Evolutionary conservation across 78 protist genomes (phyloP), one percentile per base, ranked within the genome.

Genomic region (Goniomonas avonlea): DNA sequence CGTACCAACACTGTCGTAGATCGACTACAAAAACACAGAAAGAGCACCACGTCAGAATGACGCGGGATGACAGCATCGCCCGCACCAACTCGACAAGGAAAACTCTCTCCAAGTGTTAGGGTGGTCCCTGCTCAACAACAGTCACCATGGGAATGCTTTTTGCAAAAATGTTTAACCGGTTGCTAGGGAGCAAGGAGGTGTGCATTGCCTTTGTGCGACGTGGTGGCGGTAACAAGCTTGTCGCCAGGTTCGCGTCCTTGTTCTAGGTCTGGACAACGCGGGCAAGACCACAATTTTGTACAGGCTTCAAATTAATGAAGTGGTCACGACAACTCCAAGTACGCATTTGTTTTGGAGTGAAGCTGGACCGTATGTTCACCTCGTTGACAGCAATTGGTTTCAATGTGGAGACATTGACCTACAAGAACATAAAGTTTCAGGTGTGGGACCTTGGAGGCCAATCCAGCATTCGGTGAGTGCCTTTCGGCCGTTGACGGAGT

Each of bases 351-450:
- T n/a, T n/a, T n/a, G n/a, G n/a, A n/a, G n/a, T n/a, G n/a, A n/a
- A n/a, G n/a, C n/a, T n/a, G n/a, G n/a, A n/a, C n/a, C n/a, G n/a
- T n/a, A n/a, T n/a, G n/a, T n/a, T n/a, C n/a, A n/a, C 58, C 23
- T 53, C 31, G 5, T 39, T 20, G n/a, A 3, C 84, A 84, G 92
- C 97, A 18, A 86, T 94, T 45, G 98, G 99, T 0, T 96, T 96
- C 86, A 94, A 94, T 77, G 94, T 96, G 40, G 98, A 96, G 74
- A 89, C 92, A 0, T 90, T 96, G 17, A 70, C 79, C 17, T 92
- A 92, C 92, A 90, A 96, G 45, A 63, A 63, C 43, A 63, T 63
- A 32, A 13, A 25, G 53, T 94, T 94, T 56, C 94, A 90, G 29
- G 96, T 89, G 35, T 69, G 88, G 83, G 84, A 79, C 40, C 41